phyloP scores from a whole-genome alignment of 1,284 basidiomycete species.

The Rhodotorula sp. region DNA sequence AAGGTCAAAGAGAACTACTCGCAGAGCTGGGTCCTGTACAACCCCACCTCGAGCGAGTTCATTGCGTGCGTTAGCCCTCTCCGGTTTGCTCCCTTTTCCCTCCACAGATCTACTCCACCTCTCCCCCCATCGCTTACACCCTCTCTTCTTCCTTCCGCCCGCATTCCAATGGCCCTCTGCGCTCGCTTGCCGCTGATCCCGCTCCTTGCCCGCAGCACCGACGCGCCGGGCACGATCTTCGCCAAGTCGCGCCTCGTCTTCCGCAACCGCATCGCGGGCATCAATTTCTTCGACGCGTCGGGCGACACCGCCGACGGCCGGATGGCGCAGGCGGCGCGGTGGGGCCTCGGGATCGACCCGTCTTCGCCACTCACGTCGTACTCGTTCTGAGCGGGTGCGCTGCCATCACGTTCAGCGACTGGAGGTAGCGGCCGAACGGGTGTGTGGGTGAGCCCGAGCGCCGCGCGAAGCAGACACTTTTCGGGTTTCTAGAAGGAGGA shows the following conservation, averaged over 20 bases:
- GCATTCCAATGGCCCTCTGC: too few species aligned
- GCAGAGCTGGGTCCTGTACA: constrained; percentile 11
- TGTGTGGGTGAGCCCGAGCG: too few species aligned
- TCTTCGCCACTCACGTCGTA: neutral
- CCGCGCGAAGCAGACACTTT: neutral
- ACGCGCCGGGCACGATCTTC: constrained; percentile 6
- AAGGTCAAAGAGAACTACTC: neutral
- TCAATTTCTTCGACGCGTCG: constrained; percentile 23
- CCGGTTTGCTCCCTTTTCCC: too few species aligned
- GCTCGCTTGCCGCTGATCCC: neutral
- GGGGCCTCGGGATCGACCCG: constrained; percentile 4
- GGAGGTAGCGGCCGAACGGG: neutral
- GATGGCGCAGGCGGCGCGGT: neutral
- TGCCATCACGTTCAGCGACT: too few species aligned
- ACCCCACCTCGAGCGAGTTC: constrained; percentile 7
- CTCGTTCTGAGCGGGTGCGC: neutral
- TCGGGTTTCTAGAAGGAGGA: neutral
- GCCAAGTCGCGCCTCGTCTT: constrained; percentile 9
- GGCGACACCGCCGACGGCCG: constrained; percentile 16
- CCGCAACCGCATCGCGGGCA: constrained; percentile 6
- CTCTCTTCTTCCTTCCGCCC: too few species aligned
- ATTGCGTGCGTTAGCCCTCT: constrained; percentile 20
- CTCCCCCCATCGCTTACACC: too few species aligned
- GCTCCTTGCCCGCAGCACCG: neutral
- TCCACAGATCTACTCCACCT: neutral